These are phyloP conservation scores for Helichrysum umbraculigerum DNA, from an alignment of 129 eudicot genomes.

Conservation along the genomic window DNA sequence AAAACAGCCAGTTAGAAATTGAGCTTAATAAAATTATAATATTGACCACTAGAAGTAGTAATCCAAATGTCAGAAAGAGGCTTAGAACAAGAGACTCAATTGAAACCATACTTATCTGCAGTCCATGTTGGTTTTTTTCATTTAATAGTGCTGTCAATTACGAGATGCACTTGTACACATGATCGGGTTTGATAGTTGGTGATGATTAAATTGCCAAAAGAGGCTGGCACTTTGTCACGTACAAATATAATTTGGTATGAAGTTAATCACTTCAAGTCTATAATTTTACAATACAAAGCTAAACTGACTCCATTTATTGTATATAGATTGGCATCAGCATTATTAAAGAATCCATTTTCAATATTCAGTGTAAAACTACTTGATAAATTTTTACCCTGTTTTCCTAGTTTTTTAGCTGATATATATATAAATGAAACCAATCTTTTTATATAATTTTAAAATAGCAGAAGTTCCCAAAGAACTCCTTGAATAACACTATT, in stretches of 20 bases:
- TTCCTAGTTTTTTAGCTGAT: not conserved
- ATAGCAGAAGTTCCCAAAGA: not conserved
- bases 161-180: not conserved
- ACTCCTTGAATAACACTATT: not conserved
- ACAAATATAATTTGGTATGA: not conserved
- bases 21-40: not conserved
- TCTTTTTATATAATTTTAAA: not conserved
- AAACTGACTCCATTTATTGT: not conserved
- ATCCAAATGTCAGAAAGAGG: not conserved
- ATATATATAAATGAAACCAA: not conserved
- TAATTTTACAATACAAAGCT: not conserved
- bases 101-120: not conserved
- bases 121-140: not conserved
- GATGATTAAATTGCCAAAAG: too few species aligned
- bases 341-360: too few species aligned
- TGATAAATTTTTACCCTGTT: not conserved
- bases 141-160: not conserved
- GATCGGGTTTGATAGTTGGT: not conserved
- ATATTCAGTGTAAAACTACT: not conserved
- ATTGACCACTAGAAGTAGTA: not conserved
- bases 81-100: too few species aligned
- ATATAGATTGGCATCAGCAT: not conserved
- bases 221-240: not conserved
- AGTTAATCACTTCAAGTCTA: not conserved
- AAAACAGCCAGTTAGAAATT: constrained; percentile 2